Conservation (phyloP, 768 basidiomycete genomes). For the Paxillus ammoniavirescens region DNA sequence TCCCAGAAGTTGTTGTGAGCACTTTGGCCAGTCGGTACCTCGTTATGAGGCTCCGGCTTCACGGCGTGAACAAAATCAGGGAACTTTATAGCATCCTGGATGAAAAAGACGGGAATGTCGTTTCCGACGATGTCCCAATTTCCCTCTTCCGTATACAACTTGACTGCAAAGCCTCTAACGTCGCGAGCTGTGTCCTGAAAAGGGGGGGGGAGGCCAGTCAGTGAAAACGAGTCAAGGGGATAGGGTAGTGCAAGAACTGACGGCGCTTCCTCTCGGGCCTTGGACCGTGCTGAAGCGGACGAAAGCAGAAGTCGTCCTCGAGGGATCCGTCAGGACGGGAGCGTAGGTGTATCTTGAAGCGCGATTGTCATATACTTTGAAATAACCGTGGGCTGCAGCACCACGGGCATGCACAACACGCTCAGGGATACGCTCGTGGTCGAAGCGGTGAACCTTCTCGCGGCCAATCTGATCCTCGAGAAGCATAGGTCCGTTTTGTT, state of each 20-base stretch:
- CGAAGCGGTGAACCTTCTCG: conserved; percentile 77
- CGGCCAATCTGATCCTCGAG: conserved; percentile 77
- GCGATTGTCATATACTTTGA: conserved; percentile 67
- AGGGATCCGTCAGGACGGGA: conserved; percentile 68
- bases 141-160: conserved; percentile 83
- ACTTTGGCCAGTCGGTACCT: conserved; percentile 64
- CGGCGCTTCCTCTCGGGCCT: conserved; percentile 79
- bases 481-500: conserved; percentile 61
- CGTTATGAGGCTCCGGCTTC: conserved; percentile 83
- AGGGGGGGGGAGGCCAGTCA: not conserved
- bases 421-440: conserved; percentile 89
- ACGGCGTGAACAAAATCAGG: conserved; percentile 84
- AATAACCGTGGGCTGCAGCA: conserved; percentile 79
- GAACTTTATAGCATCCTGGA: conserved; percentile 82
- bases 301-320: conserved; percentile 72
- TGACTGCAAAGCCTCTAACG: conserved; percentile 82
- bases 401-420: conserved; percentile 74
- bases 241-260: conserved; percentile 32
- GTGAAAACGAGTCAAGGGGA: not conserved
- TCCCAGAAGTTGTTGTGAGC: conserved; percentile 92
- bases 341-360: conserved; percentile 74
- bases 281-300: conserved; percentile 86
- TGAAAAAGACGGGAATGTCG: conserved; percentile 80
- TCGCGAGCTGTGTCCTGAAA: conserved; percentile 72
- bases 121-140: conserved; percentile 90